Base-by-base conservation (phyloP, 73 alveolate species). In the Paramecium bursaria region DNA sequence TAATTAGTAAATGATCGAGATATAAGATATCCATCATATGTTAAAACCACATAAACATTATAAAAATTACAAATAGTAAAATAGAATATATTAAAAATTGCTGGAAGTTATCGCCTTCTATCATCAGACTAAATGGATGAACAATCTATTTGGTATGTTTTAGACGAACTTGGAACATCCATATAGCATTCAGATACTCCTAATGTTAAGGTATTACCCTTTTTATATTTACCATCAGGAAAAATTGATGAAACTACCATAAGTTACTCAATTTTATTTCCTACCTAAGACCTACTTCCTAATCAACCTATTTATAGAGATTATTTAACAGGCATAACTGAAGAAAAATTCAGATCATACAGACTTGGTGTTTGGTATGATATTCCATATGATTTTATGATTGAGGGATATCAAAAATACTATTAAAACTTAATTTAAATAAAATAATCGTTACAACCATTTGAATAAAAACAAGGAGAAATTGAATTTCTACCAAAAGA, bases 101-200 rank as follows among this genome's bases (percentile, higher is more conserved):
- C 93, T 23, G 92, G 94, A 27, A 93, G 94, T 50, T 96, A 96
- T 50, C 89, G 98, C 60, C 74, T 95, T 21, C 93, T 91, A 42
- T 86, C 96, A 27, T 86, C 35, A 21, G 89, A 79, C 26, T 54
- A 79, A 79, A 88, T 87, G 94, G 99, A 95, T 67, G 98, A 96
- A 85, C 95, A 92, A 50, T 86, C 94, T 22, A 85, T 90, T 26
- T 96, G 97, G 97, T 95, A 95, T 88, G 48, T 96, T 11, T 95
- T 86, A 88, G 99, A 96, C 79, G 98, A 95, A 86, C 91, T 95
- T 15, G 98, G 98, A 31, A 61, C 95, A 7, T 85, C 97, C 1
- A 90, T 96, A 27, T 73, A 50, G 25, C 99, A 96, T 75, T 91
- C 98, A 79, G 99, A 96, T 86, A 53, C 74, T 17, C 98, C 98